These are phyloP conservation scores for Phyllosticta citrichinensis DNA, from an alignment of 2,329 filamentous ascomycete species.

Conservation along the genomic window DNA sequence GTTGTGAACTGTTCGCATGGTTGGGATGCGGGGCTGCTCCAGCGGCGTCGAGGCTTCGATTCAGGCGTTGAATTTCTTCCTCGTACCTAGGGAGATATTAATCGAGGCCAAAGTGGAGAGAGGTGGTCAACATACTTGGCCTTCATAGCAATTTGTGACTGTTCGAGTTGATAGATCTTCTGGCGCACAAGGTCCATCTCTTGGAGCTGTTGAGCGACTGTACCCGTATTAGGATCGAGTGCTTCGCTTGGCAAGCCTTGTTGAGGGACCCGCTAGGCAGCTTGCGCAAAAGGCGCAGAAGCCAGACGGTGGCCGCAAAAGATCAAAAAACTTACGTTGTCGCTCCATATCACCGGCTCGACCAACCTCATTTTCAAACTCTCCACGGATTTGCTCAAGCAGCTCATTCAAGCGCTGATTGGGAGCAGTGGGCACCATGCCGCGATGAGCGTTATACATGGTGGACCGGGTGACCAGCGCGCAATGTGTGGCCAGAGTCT, in stretches of 20 bases:
- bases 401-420: constrained; percentile 76
- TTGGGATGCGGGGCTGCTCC: constrained; percentile 55
- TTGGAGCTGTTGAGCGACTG: constrained; percentile 82
- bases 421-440: constrained; percentile 61
- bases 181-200: constrained; percentile 92
- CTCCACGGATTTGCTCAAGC: constrained; percentile 77
- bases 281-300: not conserved
- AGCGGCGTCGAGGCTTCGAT: constrained; percentile 72
- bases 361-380: constrained; percentile 79
- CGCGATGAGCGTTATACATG: constrained; percentile 85
- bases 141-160: constrained; percentile 79
- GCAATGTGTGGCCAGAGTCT: not conserved
- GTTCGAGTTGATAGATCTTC: constrained; percentile 89
- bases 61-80: constrained; percentile 75
- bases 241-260: not conserved
- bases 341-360: constrained; percentile 83
- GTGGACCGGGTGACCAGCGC: constrained; percentile 13
- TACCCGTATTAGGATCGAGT: constrained; percentile 9
- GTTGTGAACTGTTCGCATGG: constrained; percentile 59
- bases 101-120: not conserved
- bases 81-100: constrained; percentile 61
- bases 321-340: constrained; percentile 65
- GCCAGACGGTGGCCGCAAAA: not conserved
- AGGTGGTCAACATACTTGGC: constrained; percentile 58
- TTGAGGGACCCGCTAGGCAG: not conserved